Base-by-base conservation (phyloP, 83 land plant species). In the Thuja plicata region DNA sequence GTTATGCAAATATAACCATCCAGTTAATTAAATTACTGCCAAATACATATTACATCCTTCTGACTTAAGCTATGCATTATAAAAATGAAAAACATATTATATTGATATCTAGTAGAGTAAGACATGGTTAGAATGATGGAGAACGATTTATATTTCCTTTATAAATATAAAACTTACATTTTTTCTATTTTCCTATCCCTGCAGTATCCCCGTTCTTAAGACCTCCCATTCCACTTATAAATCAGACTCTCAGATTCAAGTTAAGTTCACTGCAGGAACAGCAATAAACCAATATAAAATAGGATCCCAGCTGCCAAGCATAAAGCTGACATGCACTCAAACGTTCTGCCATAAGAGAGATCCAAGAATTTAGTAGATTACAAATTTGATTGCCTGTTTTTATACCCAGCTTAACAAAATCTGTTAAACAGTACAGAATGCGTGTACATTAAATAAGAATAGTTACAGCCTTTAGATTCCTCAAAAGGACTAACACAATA, bases 331-430 rank as follows among this genome's bases (percentile, higher is more conserved):
- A 73, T 60, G 66, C 30, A n/a, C 77, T 27, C 77, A 74, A 74
- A 32, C 34, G 2, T 32, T 62, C 34, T 11, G 16, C 32, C 34
- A 78, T 16, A 17, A 78, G 37, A 38, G 81, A 27, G 73, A 66
- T 66, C 30, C 32, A 66, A 66, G n/a, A 66, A 27, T 66, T 30
- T n/a, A 66, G 9, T 27, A 66, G 41, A 79, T 5, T 79, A 79
- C 10, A 79, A 79, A 79, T 1, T 34, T 7, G 82, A 37, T 40
- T 37, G 41, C 21, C 82, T 38, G 46, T 17, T 78, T 38, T 78
- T 40, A 79, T 79, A 37, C 46, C 41, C 82, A 38, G 24, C 24
- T 79, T 78, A 78, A 37, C 81, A 78, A 78, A 78, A 78, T 78
- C 38, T 34, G 41, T 78, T 78, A 35, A 79, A 17, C 45, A 34